Conservation (phyloP, 257 asterid species). For the Penstemon newberryi region DNA sequence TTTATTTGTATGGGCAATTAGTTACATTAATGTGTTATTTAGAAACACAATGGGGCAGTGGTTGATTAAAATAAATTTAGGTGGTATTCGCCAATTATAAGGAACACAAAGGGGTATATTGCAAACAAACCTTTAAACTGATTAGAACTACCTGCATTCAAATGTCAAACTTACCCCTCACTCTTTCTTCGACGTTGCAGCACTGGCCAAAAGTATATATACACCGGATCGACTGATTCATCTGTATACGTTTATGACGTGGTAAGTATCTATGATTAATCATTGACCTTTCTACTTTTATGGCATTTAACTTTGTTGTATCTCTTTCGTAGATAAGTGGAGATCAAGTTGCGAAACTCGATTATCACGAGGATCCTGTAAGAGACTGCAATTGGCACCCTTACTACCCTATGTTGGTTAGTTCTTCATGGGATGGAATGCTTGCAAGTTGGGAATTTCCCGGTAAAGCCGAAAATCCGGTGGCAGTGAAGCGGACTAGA, state of each 20-base stretch:
- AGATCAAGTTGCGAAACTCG: slow-evolving; percentile 59
- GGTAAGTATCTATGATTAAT: slow-evolving; percentile 45
- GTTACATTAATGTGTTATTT: too few relatives aligned
- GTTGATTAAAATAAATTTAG: too few relatives aligned
- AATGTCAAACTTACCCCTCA: slow-evolving; percentile 7
- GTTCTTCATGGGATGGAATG: slow-evolving; percentile 88
- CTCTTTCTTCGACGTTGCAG: slow-evolving; percentile 48
- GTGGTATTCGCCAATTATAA: too few relatives aligned
- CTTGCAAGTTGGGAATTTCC: slow-evolving; percentile 88
- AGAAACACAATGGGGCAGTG: too few relatives aligned
- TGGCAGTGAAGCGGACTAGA: slow-evolving; percentile 35
- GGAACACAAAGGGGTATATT: too few relatives aligned
- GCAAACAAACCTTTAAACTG: too few relatives aligned
- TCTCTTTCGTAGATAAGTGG: slow-evolving; percentile 58
- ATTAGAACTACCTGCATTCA: neutral
- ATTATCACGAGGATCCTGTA: slow-evolving; percentile 70
- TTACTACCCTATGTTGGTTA: slow-evolving; percentile 65
- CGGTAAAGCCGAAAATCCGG: slow-evolving; percentile 34
- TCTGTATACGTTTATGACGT: slow-evolving; percentile 70
- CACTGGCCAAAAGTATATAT: slow-evolving; percentile 89
- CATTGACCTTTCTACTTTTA: neutral
- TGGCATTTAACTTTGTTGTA: slow-evolving; percentile 1
- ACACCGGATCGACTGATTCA: slow-evolving; percentile 86
- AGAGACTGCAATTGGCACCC: slow-evolving; percentile 98
- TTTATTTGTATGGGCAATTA: too few relatives aligned